Base-by-base conservation (phyloP, 1,284 basidiomycete genomes). In the Afroboletus lepidellus region DNA sequence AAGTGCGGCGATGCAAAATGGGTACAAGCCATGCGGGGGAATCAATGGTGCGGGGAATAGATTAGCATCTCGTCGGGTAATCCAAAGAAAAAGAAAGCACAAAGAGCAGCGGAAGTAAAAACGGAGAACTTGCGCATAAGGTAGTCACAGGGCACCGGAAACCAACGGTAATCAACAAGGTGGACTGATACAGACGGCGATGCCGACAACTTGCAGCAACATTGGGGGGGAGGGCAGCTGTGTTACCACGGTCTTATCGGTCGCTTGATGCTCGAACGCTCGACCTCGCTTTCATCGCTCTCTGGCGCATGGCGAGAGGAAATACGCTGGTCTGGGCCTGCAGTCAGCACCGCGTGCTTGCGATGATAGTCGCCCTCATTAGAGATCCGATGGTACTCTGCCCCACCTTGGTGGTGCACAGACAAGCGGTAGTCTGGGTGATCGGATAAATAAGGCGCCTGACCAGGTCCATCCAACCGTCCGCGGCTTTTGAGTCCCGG, bases 221-320 rank as follows among this genome's bases (percentile, higher is more conserved):
- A 50, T 33, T n/a, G n/a, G n/a, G n/a, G n/a, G n/a, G 37, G 38
- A 16, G 30, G 33, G 41, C 18, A 34, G 41, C 27, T 27, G 34
- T 15, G 7, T 56, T 71, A 73, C 69, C 72, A 70, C 50, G 72
- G 72, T 33, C 69, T 58, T 27, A 69, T 47, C 8, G 71, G 72
- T 29, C 58, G 64, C 33, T 54, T 60, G 39, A 57, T 54, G 29
- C 39, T 44, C 2, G 37, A 24, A 27, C 36, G 60, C 39, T 72
- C 68, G 48, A 44, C 56, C 46, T 59, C 59, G 29, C 67, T 60
- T 44, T 69, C 70, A 47, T 70, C 69, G 39, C 59, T 62, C 30
- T 63, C 58, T 13, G 34, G 53, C 2, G 56, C 46, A 12, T 50
- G 62, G 43, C 49, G 64, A n/a, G 54, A 52, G 15, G 65, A 47